These are phyloP conservation scores for Backusella tuberculispora DNA, from an alignment of 192 early-diverging fungal species.

Conservation along the genomic window DNA sequence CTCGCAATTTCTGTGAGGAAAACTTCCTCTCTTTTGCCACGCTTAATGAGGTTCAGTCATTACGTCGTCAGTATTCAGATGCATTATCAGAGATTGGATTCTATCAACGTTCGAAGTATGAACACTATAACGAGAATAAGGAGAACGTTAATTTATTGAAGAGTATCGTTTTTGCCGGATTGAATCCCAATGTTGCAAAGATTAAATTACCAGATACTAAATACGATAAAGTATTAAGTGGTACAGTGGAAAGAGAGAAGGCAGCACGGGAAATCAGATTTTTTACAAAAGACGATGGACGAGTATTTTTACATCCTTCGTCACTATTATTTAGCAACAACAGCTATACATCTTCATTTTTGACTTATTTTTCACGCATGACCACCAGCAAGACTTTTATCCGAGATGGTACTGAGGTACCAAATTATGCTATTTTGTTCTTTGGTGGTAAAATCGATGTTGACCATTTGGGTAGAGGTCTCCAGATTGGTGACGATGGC, in stretches of 20 bases:
- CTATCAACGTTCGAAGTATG: conserved; percentile 37
- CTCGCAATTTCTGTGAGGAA: conserved; percentile 42
- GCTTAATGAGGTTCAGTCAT: conserved; percentile 61
- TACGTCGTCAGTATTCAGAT: conserved; percentile 63
- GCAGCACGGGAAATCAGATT: conserved; percentile 78
- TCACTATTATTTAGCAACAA: conserved; percentile 68
- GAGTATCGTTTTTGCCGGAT: conserved; percentile 77
- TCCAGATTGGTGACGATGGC: conserved; percentile 59
- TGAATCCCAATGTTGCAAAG: conserved; percentile 82
- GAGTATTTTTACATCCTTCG: conserved; percentile 87
- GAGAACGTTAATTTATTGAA: conserved; percentile 66
- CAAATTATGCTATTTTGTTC: conserved; percentile 74
- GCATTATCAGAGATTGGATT: conserved; percentile 65
- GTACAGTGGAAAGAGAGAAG: conserved; percentile 69
- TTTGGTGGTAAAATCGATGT: conserved; percentile 82
- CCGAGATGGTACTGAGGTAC: conserved; percentile 62
- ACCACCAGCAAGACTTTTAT: conserved; percentile 70
- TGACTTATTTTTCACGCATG: conserved; percentile 73
- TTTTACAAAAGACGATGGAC: conserved; percentile 64
- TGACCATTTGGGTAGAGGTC: conserved; percentile 68
- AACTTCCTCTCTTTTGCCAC: conserved; percentile 70
- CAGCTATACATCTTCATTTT: conserved; percentile 64
- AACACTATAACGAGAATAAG: conserved; percentile 61
- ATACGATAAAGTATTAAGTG: conserved; percentile 73
- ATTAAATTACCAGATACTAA: conserved; percentile 72